phyloP scores from a whole-genome alignment of 2,329 filamentous ascomycete genomes.

The Aureobasidium sp. region DNA sequence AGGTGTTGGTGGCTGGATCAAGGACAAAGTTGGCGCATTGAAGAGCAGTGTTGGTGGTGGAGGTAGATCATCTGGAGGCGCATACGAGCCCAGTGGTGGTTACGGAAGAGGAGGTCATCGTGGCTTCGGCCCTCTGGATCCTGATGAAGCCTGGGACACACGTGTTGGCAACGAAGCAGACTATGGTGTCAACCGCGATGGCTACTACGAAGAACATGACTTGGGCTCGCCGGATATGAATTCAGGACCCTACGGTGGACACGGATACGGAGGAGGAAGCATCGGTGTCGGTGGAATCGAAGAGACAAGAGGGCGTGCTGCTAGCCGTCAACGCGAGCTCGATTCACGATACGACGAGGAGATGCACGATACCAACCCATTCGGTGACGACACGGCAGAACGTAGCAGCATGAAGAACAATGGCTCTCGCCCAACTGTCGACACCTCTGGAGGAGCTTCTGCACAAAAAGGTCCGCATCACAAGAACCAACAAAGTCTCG shows the following conservation, averaged over 20 bases:
- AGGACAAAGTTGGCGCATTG: conserved; percentile 69
- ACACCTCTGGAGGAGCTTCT: conserved; percentile 47
- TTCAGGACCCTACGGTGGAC: conserved; percentile 42
- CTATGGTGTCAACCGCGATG: conserved; percentile 37
- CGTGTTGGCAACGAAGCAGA: conserved; percentile 80
- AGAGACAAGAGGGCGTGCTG: conserved; percentile 48
- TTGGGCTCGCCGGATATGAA: conserved; percentile 61
- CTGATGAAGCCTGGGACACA: conserved; percentile 88
- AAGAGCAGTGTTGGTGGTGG: conserved; percentile 60
- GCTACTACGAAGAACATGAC: conserved; percentile 83
- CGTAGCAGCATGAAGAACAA: conserved; percentile 73
- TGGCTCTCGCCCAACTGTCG: conserved; percentile 73
- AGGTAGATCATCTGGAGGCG: conserved; percentile 67
- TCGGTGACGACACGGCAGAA: conserved; percentile 71
- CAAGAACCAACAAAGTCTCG: conserved; percentile 38
- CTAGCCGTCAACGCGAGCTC: conserved; percentile 53
- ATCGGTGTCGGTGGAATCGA: conserved; percentile 28
- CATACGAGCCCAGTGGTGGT: conserved; percentile 39
- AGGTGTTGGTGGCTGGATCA: conserved; percentile 78
- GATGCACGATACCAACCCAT: conserved; percentile 65
- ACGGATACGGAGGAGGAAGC: conserved; percentile 38
- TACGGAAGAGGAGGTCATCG: conserved; percentile 44
- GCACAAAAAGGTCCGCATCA: conserved; percentile 41
- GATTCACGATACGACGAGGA: conserved; percentile 52
- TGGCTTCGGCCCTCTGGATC: conserved; percentile 76